Base-by-base conservation (phyloP, 768 basidiomycete genomes). In the Pulveroboletus sp. region DNA sequence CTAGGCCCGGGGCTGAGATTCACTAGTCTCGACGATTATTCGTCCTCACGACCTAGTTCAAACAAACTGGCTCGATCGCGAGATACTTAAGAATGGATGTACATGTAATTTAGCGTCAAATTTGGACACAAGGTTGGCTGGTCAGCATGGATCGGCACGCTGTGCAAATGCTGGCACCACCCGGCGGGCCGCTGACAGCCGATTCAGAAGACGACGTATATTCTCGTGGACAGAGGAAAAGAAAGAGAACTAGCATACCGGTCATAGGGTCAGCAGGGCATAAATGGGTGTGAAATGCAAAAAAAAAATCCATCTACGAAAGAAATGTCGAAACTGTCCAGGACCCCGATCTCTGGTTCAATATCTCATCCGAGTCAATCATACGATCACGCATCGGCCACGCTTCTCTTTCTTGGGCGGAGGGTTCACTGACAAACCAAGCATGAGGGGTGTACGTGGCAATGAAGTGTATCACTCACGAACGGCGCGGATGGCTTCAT, bases 401-500 rank as follows among this genome's bases (percentile, higher is more conserved):
- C 71, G 73, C 59, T 73, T 73, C 52, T 72, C 65, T 67, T 76
- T 82, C 79, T 72, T 80, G 48, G 78, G 79, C 52, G 82, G 82
- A 53, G 89, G 89, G 68, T 91, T 86, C 69, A 92, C 90, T 92
- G 57, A 7, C 16, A 49, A 21, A 17, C 39, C 36, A 40, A 44
- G 33, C 10, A 43, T 58, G 32, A 60, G 47, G 40, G 35, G 45
- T 25, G 32, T 29, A 45, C 43, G 39, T 24, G 9, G 33, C 8
- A 29, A 55, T 37, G 24, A 38, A 31, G 36, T 36, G 6, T 12
- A 44, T 32, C 31, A 86, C 90, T 81, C 68, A 93, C 90, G 75
- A 59, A 98, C 95, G 47, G 93, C 92, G 46, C 97, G 84, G 62
- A 99, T 98, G 36, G 97, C 97, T 71, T 98, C 97, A 68, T 98